These are phyloP conservation scores for Odontarrhena argentea DNA, from an alignment of 345 rosid genomes.

Conservation along the genomic window DNA sequence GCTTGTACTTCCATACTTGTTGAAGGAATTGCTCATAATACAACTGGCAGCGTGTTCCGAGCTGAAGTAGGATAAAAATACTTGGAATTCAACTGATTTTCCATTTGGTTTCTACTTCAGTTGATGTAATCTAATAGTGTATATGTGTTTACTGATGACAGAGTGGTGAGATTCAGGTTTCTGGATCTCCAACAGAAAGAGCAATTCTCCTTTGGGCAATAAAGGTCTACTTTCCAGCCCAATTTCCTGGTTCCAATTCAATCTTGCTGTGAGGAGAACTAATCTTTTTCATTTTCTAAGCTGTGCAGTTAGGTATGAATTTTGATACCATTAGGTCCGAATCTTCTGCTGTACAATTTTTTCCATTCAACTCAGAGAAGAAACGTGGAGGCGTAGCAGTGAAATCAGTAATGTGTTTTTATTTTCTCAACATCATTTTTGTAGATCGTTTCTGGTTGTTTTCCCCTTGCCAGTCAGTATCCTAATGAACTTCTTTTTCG, in stretches of 20 bases:
- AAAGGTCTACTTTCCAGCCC: conserved; percentile 53
- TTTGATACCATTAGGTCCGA: conserved; percentile 63
- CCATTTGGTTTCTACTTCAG: conserved; percentile 17
- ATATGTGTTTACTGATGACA: conserved; percentile 36
- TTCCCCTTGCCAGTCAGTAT: conserved; percentile 3
- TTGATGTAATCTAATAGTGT: conserved; percentile 6
- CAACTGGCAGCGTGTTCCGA: conserved; percentile 74
- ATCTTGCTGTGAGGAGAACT: conserved; percentile 24
- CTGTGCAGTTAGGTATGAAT: conserved; percentile 84
- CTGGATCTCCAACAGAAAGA: conserved; percentile 96
- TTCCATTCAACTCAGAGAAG: conserved; percentile 90
- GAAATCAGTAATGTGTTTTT: conserved; percentile 49
- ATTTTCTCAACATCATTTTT: not conserved
- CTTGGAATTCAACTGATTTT: conserved; percentile 2
- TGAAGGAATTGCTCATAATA: conserved; percentile 78
- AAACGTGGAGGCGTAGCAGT: conserved; percentile 91
- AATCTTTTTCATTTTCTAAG: conserved; percentile 8
- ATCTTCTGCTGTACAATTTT: conserved; percentile 68
- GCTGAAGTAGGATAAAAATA: conserved; percentile 58
- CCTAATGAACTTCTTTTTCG: not conserved
- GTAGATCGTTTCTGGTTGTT: conserved; percentile 20
- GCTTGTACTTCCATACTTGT: conserved; percentile 52
- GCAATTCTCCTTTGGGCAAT: conserved; percentile 84
- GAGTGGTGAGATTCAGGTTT: conserved; percentile 76
- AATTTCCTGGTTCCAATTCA: conserved; percentile 6